These are phyloP conservation scores for Vararia minispora DNA, from an alignment of 768 basidiomycete genomes.

Conservation along the genomic window DNA sequence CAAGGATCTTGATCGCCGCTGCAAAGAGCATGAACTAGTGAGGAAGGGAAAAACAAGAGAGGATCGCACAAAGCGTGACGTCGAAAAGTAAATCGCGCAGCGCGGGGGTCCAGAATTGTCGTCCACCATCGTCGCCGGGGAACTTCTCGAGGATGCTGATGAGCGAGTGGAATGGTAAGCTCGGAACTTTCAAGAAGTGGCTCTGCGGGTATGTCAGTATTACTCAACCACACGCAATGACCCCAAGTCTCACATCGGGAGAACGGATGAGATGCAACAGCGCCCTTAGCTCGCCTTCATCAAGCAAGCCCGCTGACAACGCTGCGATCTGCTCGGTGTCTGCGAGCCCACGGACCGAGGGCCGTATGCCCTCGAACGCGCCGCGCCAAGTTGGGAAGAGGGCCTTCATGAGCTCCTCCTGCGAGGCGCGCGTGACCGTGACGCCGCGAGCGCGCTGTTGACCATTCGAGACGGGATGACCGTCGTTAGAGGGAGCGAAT, in stretches of 20 bases:
- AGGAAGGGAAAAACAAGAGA: background rate
- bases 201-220: conserved; percentile 31
- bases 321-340: conserved; percentile 47
- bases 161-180: conserved; percentile 71
- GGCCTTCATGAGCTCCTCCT: conserved; percentile 75
- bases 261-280: conserved; percentile 62
- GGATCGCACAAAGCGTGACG: conserved; percentile 22
- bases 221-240: background rate
- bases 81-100: conserved; percentile 61
- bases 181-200: conserved; percentile 80
- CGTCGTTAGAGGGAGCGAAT: too few species aligned
- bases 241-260: conserved; percentile 50
- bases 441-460: conserved; percentile 75
- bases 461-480: too few species aligned
- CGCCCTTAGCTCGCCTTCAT: conserved; percentile 54
- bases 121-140: conserved; percentile 63
- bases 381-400: conserved; percentile 79
- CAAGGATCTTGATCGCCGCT: conserved; percentile 12
- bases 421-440: conserved; percentile 69
- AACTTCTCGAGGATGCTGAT: conserved; percentile 69
- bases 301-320: conserved; percentile 54
- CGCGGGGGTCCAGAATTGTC: conserved; percentile 58
- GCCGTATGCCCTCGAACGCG: conserved; percentile 53
- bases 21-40: conserved; percentile 1
- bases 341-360: conserved; percentile 55